Evolutionary conservation across 352 stramenopile genomes (phyloP), one percentile per base, ranked within the genome.

Genomic region (Pythium chondricola): DNA sequence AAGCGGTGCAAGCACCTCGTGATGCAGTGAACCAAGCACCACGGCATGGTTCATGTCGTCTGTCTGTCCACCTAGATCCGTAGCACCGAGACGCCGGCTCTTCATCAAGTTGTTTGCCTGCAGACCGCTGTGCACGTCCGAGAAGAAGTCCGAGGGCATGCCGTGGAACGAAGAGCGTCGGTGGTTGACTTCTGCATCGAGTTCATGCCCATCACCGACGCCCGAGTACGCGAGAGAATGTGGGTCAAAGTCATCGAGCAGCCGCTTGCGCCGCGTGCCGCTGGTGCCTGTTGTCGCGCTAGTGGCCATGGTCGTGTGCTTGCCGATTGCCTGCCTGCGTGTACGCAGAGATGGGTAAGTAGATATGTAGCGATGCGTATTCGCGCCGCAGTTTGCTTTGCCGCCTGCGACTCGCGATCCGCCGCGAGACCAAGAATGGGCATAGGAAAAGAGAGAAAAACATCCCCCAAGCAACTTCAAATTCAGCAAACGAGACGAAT

Each of bases 261-360:
- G 38, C 46, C 69, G 66, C 56, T 81, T 80, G 40, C 65, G 63
- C 21, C 52, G 48, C 22, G 40, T 38, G 8, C 41, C 37, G 6
- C 6, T 25, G 6, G 33, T 80, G 52, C 66, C 70, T 76, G 16
- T 30, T 18, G 30, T 22, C 22, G 22, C 20, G 20, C 5, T 13
- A 22, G 4, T 5, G 18, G 3, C 22, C 30, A 20, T 44, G 9
- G 38, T 44, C 38, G 21, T 33, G n/a, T n/a, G n/a, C n/a, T n/a
- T n/a, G n/a, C n/a, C n/a, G n/a, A n/a, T n/a, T n/a, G n/a, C n/a
- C n/a, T n/a, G n/a, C n/a, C n/a, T n/a, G n/a, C n/a, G n/a, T n/a
- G n/a, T n/a, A n/a, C n/a, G n/a, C n/a, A n/a, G n/a, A n/a, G n/a
- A n/a, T n/a, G n/a, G n/a, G n/a, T n/a, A n/a, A n/a, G n/a, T n/a